These are phyloP conservation scores for Knufia petricola DNA, from an alignment of 2,329 filamentous ascomycete species.

Conservation along the genomic window DNA sequence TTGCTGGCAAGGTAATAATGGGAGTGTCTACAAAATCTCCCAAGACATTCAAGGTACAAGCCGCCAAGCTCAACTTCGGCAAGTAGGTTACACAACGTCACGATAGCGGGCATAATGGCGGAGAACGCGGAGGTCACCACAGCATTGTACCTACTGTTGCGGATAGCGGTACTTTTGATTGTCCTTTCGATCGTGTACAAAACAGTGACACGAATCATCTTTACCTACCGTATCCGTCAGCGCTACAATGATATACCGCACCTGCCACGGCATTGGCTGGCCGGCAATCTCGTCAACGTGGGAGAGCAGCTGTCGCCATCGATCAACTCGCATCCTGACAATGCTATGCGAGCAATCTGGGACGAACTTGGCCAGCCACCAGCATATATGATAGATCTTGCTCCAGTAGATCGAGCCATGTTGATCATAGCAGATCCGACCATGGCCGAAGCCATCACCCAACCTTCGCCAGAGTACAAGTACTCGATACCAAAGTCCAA, in stretches of 20 bases:
- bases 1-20: too few species aligned
- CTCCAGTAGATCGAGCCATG: conserved; percentile 31
- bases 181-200: not conserved
- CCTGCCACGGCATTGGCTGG: conserved; percentile 15
- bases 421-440: conserved; percentile 31
- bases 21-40: too few species aligned
- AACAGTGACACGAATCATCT: not conserved
- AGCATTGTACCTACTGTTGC: not conserved
- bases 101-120: not conserved
- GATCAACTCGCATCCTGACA: conserved; percentile 16
- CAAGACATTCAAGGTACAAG: too few species aligned
- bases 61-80: too few species aligned
- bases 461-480: conserved; percentile 30
- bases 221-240: conserved; percentile 10
- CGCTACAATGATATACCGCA: conserved; percentile 12
- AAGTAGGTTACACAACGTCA: not conserved
- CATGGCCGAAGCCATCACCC: conserved; percentile 32
- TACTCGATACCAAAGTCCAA: conserved; percentile 25
- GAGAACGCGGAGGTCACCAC: not conserved
- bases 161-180: not conserved
- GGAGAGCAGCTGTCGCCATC: conserved; percentile 14
- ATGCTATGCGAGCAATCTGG: conserved; percentile 18
- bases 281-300: conserved; percentile 16
- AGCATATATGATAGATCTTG: conserved; percentile 31
- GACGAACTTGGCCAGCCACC: conserved; percentile 14